Conservation (phyloP, 1,284 basidiomycete genomes). For the Polyporus tsugae region DNA sequence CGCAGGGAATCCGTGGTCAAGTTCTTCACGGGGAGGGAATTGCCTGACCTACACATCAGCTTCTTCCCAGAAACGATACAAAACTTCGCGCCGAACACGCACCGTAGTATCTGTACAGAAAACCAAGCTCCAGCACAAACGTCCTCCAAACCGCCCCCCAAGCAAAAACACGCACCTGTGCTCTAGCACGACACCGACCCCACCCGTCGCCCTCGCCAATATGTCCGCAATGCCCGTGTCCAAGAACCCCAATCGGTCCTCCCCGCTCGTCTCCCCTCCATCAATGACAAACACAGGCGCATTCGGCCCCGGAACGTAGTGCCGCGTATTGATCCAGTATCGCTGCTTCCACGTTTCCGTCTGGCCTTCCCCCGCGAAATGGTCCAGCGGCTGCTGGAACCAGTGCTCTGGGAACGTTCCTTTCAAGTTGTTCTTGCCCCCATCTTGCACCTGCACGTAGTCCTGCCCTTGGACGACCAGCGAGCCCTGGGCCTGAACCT, state of each 20-base stretch:
- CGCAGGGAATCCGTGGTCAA: conserved; percentile 85
- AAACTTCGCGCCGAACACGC: background rate
- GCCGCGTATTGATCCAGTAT: conserved; percentile 90
- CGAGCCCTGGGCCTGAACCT: conserved; percentile 1
- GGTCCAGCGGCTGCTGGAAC: conserved; percentile 89
- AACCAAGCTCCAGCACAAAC: conserved; percentile 46
- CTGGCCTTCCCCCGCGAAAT: conserved; percentile 57
- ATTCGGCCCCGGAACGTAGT: conserved; percentile 76
- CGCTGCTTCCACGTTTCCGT: conserved; percentile 72
- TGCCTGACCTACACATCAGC: conserved; percentile 54
- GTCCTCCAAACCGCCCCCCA: background rate
- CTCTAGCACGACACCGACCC: conserved; percentile 90
- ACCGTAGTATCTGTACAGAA: conserved; percentile 60
- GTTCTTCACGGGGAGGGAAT: conserved; percentile 81
- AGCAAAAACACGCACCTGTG: conserved; percentile 58
- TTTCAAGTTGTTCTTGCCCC: conserved; percentile 14
- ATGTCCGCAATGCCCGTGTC: conserved; percentile 90
- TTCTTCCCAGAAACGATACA: background rate
- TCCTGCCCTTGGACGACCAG: conserved; percentile 21
- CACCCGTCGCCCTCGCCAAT: conserved; percentile 83
- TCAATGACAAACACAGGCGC: conserved; percentile 86
- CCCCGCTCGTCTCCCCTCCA: conserved; percentile 86
- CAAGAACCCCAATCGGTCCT: conserved; percentile 73
- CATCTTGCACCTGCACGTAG: background rate
- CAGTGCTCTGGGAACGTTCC: conserved; percentile 65